These are phyloP conservation scores for Fonsecaea monophora DNA, from an alignment of 2,329 filamentous ascomycete genomes.

Conservation along the genomic window DNA sequence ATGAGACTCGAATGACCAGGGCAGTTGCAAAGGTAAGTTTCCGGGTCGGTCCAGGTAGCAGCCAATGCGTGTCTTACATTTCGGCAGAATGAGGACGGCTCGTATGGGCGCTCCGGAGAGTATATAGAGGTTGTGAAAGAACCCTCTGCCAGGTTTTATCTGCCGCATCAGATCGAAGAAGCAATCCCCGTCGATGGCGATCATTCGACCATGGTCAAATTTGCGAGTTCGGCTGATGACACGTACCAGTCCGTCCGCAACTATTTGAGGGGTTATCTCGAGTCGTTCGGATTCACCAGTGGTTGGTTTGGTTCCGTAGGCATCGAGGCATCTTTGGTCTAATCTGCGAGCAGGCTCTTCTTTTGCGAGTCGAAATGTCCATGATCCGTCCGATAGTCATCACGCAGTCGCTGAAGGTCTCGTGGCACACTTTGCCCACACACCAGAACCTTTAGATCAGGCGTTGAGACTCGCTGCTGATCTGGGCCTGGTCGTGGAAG, in stretches of 20 bases:
- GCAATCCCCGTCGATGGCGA: background rate
- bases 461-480: background rate
- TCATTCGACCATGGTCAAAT: slow-evolving; percentile 6
- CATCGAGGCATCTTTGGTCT: background rate
- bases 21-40: background rate
- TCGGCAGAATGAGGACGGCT: slow-evolving; percentile 1
- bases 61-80: background rate
- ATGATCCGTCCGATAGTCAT: background rate
- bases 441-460: background rate
- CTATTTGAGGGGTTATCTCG: background rate
- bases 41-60: background rate
- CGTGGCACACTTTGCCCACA: background rate
- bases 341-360: background rate
- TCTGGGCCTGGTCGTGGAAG: background rate
- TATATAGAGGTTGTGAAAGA: background rate
- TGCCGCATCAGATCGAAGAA: slow-evolving; percentile 3
- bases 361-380: background rate
- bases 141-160: slow-evolving; percentile 2
- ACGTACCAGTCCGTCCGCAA: background rate
- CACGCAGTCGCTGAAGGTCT: background rate
- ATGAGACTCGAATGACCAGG: background rate
- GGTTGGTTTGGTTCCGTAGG: background rate
- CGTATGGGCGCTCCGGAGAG: background rate
- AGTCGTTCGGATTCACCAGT: background rate
- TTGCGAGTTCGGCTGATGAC: background rate